Conservation (phyloP, 768 basidiomycete species). For the Porpolomopsis calyptriformis region DNA sequence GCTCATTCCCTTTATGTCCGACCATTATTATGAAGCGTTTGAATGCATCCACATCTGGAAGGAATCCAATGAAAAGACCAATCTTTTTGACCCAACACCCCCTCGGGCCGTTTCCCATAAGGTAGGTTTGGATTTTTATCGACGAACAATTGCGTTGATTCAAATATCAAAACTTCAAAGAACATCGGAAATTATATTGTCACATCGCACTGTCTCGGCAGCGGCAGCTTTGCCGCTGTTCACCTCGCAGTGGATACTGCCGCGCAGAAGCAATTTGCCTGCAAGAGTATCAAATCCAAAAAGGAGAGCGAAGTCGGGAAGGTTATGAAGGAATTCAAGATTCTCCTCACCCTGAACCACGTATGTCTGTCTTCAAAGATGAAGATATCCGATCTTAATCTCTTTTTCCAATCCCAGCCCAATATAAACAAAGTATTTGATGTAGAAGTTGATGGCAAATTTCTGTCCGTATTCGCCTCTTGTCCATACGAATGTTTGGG, state of each 20-base stretch:
- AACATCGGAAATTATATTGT: conserved; percentile 57
- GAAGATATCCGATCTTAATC: not conserved
- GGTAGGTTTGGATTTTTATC: conserved; percentile 22
- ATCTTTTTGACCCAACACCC: conserved; percentile 53
- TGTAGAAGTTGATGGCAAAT: conserved; percentile 50
- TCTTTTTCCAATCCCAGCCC: conserved; percentile 34
- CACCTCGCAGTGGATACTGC: conserved; percentile 62
- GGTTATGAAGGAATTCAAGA: conserved; percentile 70
- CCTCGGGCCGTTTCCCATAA: conserved; percentile 45
- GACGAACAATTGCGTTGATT: not conserved
- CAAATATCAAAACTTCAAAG: conserved; percentile 23
- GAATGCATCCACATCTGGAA: conserved; percentile 52
- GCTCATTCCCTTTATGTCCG: not conserved
- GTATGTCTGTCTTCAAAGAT: conserved; percentile 29
- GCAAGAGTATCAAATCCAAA: conserved; percentile 67
- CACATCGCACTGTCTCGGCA: conserved; percentile 72
- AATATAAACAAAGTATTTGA: conserved; percentile 74
- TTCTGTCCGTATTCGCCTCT: conserved; percentile 33
- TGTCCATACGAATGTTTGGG: not conserved
- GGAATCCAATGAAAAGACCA: conserved; percentile 39
- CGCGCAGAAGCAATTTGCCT: conserved; percentile 65
- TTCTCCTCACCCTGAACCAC: conserved; percentile 61
- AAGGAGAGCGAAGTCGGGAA: conserved; percentile 44
- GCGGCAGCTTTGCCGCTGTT: conserved; percentile 74
- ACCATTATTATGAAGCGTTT: conserved; percentile 37